These are phyloP conservation scores for Sarcodon aspratus DNA, from an alignment of 768 basidiomycete species.

Conservation along the genomic window DNA sequence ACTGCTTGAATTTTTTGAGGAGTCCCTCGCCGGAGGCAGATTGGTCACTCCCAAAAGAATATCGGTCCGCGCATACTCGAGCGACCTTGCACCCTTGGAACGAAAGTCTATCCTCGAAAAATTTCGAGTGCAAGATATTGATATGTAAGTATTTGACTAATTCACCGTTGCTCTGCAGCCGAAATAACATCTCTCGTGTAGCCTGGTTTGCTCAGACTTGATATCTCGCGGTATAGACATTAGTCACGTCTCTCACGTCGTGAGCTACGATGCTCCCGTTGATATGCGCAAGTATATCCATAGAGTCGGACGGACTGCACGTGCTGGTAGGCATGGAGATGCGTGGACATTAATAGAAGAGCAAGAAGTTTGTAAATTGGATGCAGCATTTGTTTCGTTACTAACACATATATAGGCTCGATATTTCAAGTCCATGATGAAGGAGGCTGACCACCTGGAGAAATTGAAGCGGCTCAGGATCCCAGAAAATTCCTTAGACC, in stretches of 20 bases:
- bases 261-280: slow-evolving; percentile 93
- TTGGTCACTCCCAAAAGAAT: slow-evolving; percentile 16
- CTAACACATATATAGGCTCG: slow-evolving; percentile 42
- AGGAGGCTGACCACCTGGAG: slow-evolving; percentile 55
- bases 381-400: background rate
- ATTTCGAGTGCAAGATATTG: slow-evolving; percentile 72
- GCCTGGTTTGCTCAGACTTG: slow-evolving; percentile 92
- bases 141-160: slow-evolving; percentile 47
- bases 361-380: slow-evolving; percentile 51
- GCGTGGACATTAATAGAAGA: slow-evolving; percentile 96
- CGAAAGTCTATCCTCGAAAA: slow-evolving; percentile 67
- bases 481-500: slow-evolving; percentile 44
- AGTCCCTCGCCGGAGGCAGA: slow-evolving; percentile 19
- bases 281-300: slow-evolving; percentile 99
- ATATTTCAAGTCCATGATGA: slow-evolving; percentile 80
- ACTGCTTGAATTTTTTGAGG: slow-evolving; percentile 75
- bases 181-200: slow-evolving; percentile 16
- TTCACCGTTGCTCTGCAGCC: background rate
- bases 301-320: slow-evolving; percentile 90
- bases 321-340: slow-evolving; percentile 79
- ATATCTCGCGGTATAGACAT: slow-evolving; percentile 96
- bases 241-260: slow-evolving; percentile 81
- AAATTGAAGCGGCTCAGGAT: slow-evolving; percentile 61
- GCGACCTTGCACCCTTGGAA: slow-evolving; percentile 66
- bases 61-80: slow-evolving; percentile 69